Evolutionary conservation across 2,329 filamentous ascomycete species (phyloP).

Genomic region (Talaromyces amestolkiae): DNA sequence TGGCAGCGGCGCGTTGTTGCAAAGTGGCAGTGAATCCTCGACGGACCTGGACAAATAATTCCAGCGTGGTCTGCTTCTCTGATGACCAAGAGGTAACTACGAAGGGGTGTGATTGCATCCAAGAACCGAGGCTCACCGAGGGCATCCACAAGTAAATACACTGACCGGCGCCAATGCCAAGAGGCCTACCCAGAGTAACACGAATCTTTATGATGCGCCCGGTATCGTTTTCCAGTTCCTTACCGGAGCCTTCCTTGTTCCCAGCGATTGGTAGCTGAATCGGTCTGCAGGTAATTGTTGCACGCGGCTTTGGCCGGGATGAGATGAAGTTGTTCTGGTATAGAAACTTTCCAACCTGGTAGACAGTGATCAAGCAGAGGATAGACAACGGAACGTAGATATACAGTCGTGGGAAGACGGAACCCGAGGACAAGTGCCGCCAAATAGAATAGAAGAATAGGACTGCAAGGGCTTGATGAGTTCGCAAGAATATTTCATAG

Average conservation of each 20-base stretch:
- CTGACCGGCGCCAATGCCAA: constrained; percentile 28
- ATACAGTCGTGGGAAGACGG: constrained; percentile 22
- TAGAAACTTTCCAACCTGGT: constrained; percentile 23
- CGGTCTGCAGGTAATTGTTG: constrained; percentile 20
- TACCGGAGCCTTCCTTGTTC: neutral
- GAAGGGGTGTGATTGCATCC: constrained; percentile 28
- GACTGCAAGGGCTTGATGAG: constrained; percentile 24
- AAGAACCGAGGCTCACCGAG: constrained; percentile 26
- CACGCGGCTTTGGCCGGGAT: constrained; percentile 22
- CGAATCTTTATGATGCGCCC: constrained; percentile 22
- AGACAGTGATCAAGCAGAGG: constrained; percentile 22
- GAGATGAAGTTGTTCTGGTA: constrained; percentile 27
- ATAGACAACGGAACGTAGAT: constrained; percentile 23
- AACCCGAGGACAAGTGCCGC: constrained; percentile 23
- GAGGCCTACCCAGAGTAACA: constrained; percentile 23
- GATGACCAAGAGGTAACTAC: constrained; percentile 29
- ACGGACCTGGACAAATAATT: constrained; percentile 34
- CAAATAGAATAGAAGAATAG: constrained; percentile 26
- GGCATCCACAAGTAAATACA: constrained; percentile 33
- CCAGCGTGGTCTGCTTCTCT: constrained; percentile 27
- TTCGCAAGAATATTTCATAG: constrained; percentile 29
- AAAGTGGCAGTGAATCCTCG: constrained; percentile 30
- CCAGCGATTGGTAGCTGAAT: neutral
- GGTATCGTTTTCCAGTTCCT: constrained; percentile 11
- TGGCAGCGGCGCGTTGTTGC: constrained; percentile 15